Conservation (phyloP, 768 basidiomycete species). For the Suillus cothurnatus region DNA sequence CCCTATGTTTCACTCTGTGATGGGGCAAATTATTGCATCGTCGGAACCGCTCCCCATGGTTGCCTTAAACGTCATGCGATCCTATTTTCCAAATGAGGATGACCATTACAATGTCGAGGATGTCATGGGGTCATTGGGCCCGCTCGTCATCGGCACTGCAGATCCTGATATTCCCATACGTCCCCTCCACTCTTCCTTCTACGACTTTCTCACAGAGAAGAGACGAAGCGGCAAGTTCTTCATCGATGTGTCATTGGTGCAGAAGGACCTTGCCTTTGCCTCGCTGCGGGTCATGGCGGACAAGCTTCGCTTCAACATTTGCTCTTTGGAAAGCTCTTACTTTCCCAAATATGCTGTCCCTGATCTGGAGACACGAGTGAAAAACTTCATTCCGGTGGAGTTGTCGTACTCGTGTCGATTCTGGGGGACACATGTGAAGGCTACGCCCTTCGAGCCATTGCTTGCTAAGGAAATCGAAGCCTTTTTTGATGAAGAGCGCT, state of each 20-base stretch:
- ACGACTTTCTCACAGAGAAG: neutral
- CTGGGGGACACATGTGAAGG: constrained; percentile 15
- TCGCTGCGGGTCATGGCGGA: constrained; percentile 32
- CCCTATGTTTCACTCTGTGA: constrained; percentile 10
- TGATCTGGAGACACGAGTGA: neutral
- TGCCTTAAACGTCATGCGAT: constrained; percentile 9
- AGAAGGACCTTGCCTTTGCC: constrained; percentile 22
- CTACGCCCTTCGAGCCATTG: neutral
- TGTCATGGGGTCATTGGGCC: constrained; percentile 7
- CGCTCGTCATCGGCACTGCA: constrained; percentile 13
- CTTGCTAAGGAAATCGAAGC: neutral
- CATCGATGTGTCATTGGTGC: constrained; percentile 11
- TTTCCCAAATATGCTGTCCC: constrained; percentile 28
- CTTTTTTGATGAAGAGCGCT: constrained; percentile 9
- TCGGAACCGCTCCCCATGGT: constrained; percentile 7
- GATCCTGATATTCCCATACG: constrained; percentile 12
- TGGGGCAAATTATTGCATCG: constrained; percentile 8
- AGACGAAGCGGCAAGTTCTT: neutral
- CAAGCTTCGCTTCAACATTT: constrained; percentile 39
- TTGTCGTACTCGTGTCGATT: constrained; percentile 17
- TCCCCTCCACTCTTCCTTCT: constrained; percentile 30
- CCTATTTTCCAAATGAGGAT: neutral
- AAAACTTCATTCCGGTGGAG: constrained; percentile 6
- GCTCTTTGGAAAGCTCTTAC: constrained; percentile 33
- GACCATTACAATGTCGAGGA: constrained; percentile 10